Evolutionary conservation across 208 protist genomes (phyloP), one percentile per base, ranked within the genome.

Genomic region (Crithidia sp.): DNA sequence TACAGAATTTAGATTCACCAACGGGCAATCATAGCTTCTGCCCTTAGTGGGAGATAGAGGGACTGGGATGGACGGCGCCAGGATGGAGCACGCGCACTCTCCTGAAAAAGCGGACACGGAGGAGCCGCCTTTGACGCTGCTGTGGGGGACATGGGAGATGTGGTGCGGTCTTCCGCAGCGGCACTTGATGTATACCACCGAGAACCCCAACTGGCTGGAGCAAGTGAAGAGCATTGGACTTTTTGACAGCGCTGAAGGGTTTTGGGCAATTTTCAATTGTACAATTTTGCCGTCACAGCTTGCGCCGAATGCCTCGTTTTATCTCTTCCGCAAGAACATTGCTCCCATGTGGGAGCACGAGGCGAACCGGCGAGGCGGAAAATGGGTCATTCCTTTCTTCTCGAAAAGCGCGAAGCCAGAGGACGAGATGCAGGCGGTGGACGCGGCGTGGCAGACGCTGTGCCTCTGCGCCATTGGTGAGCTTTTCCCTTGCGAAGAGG

Each of bases 141-240:
- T 97, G n/a, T 97, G 93, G 90, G 88, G 93, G n/a, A 92, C 88
- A 60, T 97, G 93, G 90, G 90, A 97, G 77, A 79, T 95, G 81
- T 97, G 90, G 93, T 95, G 90, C 56, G 90, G 93, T 55, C 57
- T 97, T 0, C 67, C 79, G 17, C 78, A 53, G 60, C 62, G 74
- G 53, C 67, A 45, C 52, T 47, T 57, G 2, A 49, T 60, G 67
- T 43, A 67, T 43, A 10, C 70, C 9, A 16, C 49, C 2, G 80
- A 81, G 39, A 83, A 71, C 12, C 53, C 70, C 0, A 95, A 78
- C 55, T 97, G 93, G 91, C 85, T 96, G 10, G 86, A 95, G 59
- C 80, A 90, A 60, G 88, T 94, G 41, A 82, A 84, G 49, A 93
- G 85, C 69, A 85, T 97, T 39, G 89, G 91, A 40, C 74, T 96